phyloP scores from a whole-genome alignment of 441 rosid species.

The Arabidopsis lyrata region DNA sequence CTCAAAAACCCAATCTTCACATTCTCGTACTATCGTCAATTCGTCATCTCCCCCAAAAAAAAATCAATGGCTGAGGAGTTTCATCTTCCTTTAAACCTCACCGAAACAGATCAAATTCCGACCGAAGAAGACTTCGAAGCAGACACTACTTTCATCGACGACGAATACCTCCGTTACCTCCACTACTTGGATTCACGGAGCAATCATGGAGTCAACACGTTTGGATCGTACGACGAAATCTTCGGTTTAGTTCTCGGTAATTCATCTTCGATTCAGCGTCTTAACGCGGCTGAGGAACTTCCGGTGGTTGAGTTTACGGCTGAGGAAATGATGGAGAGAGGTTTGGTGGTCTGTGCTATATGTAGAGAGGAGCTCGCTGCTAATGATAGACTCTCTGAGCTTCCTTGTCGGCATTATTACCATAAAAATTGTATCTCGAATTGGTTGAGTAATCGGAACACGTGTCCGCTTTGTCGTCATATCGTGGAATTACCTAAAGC shows the following conservation, averaged over 20 bases:
- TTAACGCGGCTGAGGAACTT: conserved; percentile 11
- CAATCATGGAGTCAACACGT: conserved; percentile 25
- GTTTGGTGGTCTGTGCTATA: conserved; percentile 31
- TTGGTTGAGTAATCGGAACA: conserved; percentile 34
- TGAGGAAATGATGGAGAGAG: conserved; percentile 35
- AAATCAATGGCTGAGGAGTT: conserved; percentile 36
- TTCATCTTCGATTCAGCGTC: not conserved
- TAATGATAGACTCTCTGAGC: conserved; percentile 35
- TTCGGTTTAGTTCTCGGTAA: conserved; percentile 27
- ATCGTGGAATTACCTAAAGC: not conserved
- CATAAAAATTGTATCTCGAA: conserved; percentile 32
- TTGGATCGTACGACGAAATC: conserved; percentile 35
- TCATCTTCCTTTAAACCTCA: conserved; percentile 26
- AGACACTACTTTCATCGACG: conserved; percentile 6
- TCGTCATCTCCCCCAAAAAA: not conserved
- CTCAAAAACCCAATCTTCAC: conserved; percentile 2
- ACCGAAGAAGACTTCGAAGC: conserved; percentile 18
- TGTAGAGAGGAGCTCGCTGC: conserved; percentile 29
- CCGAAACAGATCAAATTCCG: not conserved
- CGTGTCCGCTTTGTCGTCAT: conserved; percentile 42
- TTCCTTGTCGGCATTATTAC: conserved; percentile 41
- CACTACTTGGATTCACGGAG: conserved; percentile 33
- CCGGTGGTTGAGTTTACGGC: conserved; percentile 37
- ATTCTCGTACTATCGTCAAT: not conserved
- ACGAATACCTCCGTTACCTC: conserved; percentile 28